Conservation (phyloP, 768 basidiomycete genomes). For the Lyophyllum decastes region DNA sequence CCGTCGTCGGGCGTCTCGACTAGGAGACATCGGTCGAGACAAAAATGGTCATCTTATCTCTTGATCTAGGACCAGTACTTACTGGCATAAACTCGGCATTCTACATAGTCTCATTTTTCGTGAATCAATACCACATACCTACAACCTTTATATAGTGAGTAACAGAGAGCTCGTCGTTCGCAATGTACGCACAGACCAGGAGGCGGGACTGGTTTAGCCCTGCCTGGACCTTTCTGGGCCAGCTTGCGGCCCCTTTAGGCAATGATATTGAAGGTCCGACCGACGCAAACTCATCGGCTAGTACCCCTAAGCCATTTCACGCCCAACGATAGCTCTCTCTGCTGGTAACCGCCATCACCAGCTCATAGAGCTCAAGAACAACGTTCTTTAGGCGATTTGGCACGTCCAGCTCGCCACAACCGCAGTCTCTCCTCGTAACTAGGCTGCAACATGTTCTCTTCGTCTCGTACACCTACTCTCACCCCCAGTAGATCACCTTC, state of each 20-base stretch:
- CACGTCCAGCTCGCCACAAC: slow-evolving; percentile 3
- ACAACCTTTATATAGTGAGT: too few species aligned
- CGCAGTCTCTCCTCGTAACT: slow-evolving; percentile 4
- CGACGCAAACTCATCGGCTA: slow-evolving; percentile 1
- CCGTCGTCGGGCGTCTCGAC: neutral
- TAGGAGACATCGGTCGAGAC: neutral
- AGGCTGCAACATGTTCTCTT: slow-evolving; percentile 28
- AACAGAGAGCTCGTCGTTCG: too few species aligned
- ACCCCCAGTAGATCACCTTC: slow-evolving; percentile 57
- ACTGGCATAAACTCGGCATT: too few species aligned
- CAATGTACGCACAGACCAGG: slow-evolving; percentile 18
- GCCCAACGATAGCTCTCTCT: slow-evolving; percentile 7
- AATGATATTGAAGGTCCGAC: slow-evolving; percentile 30
- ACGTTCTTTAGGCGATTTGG: slow-evolving; percentile 1
- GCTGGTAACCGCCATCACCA: slow-evolving; percentile 5
- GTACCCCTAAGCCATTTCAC: slow-evolving; percentile 10
- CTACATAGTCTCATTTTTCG: too few species aligned
- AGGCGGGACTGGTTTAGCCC: slow-evolving; percentile 10
- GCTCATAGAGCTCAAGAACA: neutral
- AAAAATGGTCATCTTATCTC: too few species aligned
- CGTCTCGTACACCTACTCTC: slow-evolving; percentile 42
- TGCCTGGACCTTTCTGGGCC: slow-evolving; percentile 9
- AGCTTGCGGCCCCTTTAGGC: slow-evolving; percentile 25
- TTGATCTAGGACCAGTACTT: too few species aligned
- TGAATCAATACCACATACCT: too few species aligned